A percentile compares a stretch with the other conserved stretches of the same genome.
Conservation (phyloP, 768 basidiomycete genomes). For the Pisolithus marmoratus region DNA sequence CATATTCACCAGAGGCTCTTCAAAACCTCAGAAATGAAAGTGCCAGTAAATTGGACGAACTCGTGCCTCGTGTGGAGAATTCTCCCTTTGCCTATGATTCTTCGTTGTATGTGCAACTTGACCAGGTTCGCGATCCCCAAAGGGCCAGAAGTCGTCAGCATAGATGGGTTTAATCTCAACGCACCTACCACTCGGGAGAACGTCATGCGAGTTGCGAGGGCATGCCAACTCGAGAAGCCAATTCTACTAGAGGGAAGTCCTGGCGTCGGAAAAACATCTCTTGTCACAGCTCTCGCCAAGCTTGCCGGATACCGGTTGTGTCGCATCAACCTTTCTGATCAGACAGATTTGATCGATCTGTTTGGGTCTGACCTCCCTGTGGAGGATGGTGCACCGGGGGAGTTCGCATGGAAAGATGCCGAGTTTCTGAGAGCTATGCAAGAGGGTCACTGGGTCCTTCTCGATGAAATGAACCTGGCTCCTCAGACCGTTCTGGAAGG, state of each 20-base stretch:
- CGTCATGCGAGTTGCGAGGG: conserved; percentile 81
- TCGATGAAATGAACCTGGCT: conserved; percentile 99
- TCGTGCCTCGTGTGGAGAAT: conserved; percentile 42
- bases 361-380: conserved; percentile 96
- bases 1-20: conserved; percentile 56
- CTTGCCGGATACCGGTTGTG: conserved; percentile 72
- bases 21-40: conserved; percentile 60
- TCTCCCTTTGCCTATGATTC: conserved; percentile 29
- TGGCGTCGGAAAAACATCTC: conserved; percentile 95
- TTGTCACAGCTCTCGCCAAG: conserved; percentile 82
- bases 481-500: conserved; percentile 96
- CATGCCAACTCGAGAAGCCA: conserved; percentile 85
- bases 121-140: conserved; percentile 66
- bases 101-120: conserved; percentile 47
- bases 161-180: conserved; percentile 65
- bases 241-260: conserved; percentile 96
- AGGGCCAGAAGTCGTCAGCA: conserved; percentile 39
- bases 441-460: conserved; percentile 94
- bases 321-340: conserved; percentile 96
- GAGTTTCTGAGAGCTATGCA: conserved; percentile 92
- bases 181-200: conserved; percentile 89
- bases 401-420: conserved; percentile 97
- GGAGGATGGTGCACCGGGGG: conserved; percentile 84
- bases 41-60: conserved; percentile 42
- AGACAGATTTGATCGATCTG: conserved; percentile 93